These are phyloP conservation scores for Zygosaccharomyces bailii DNA, from an alignment of 805 yeast species.

Conservation along the genomic window DNA sequence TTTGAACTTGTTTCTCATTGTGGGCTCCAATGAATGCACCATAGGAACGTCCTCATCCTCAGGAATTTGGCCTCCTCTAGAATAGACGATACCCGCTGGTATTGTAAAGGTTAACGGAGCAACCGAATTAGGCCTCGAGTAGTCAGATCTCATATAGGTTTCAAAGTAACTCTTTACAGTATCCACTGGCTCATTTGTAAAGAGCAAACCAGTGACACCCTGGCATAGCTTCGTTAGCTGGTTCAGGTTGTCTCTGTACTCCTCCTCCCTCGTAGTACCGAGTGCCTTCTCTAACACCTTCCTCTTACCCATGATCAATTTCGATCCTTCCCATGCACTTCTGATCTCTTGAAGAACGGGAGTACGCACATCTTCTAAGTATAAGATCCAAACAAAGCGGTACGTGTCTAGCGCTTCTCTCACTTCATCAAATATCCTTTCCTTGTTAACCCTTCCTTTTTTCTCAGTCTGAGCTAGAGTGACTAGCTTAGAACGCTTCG, in stretches of 20 bases:
- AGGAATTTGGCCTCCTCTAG: slow-evolving; percentile 92
- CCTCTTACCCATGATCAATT: slow-evolving; percentile 85
- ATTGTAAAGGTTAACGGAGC: slow-evolving; percentile 80
- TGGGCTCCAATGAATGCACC: slow-evolving; percentile 93
- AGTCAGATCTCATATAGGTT: slow-evolving; percentile 75
- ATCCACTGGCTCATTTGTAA: slow-evolving; percentile 84
- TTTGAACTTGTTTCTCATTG: slow-evolving; percentile 82
- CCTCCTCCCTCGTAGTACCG: slow-evolving; percentile 84
- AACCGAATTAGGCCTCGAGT: slow-evolving; percentile 81
- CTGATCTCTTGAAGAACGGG: slow-evolving; percentile 93
- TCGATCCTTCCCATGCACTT: slow-evolving; percentile 88
- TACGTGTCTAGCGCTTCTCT: slow-evolving; percentile 74
- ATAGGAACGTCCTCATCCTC: slow-evolving; percentile 92
- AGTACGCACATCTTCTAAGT: slow-evolving; percentile 89
- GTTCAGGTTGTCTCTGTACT: slow-evolving; percentile 80
- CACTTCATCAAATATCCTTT: slow-evolving; percentile 84
- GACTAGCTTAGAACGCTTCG: slow-evolving; percentile 93
- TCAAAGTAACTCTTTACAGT: slow-evolving; percentile 88
- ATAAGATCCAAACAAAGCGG: slow-evolving; percentile 79
- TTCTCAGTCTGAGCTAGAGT: slow-evolving; percentile 95
- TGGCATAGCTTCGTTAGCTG: slow-evolving; percentile 57
- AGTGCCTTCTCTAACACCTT: slow-evolving; percentile 90
- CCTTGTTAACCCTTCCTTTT: slow-evolving; percentile 91
- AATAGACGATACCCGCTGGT: slow-evolving; percentile 88
- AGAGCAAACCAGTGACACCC: slow-evolving; percentile 84